Evolutionary conservation across 2,329 filamentous ascomycete genomes (phyloP).

Genomic region (Aaosphaeria arxii): DNA sequence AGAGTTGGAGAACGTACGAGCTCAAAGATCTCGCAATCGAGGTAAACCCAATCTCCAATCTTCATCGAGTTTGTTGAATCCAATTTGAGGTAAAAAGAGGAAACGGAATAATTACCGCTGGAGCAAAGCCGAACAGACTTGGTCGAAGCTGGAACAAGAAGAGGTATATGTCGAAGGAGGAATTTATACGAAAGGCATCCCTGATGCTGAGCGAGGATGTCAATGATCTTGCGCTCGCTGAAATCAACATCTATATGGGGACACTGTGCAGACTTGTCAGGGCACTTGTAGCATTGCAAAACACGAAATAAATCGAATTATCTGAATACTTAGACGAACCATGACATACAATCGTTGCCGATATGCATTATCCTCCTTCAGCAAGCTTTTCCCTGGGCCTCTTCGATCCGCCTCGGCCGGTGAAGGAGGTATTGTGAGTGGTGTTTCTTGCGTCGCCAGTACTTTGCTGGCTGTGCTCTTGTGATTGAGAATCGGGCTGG

Average conservation of each 20-base stretch:
- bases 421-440: too few species aligned
- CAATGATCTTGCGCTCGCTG: conserved; percentile 1
- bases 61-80: conserved; percentile 2
- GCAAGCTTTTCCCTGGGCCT: too few species aligned
- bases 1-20: conserved; percentile 11
- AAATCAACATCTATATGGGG: conserved; percentile 1
- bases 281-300: neutral
- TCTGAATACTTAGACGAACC: too few species aligned
- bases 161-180: neutral
- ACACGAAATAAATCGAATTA: conserved; percentile 2
- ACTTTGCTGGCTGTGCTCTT: too few species aligned
- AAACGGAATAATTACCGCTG: neutral
- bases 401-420: too few species aligned
- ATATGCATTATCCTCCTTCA: too few species aligned
- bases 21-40: conserved; percentile 5
- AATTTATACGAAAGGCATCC: conserved; percentile 1
- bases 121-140: neutral
- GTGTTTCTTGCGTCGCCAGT: too few species aligned
- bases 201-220: conserved; percentile 1
- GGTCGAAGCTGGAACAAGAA: neutral
- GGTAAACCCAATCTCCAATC: conserved; percentile 7
- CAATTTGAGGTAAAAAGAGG: neutral
- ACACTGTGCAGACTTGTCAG: neutral
- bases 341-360: too few species aligned
- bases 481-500: too few species aligned